These are phyloP conservation scores for Hylodesmum podocarpum DNA, from an alignment of 306 rosid species.

Conservation along the genomic window DNA sequence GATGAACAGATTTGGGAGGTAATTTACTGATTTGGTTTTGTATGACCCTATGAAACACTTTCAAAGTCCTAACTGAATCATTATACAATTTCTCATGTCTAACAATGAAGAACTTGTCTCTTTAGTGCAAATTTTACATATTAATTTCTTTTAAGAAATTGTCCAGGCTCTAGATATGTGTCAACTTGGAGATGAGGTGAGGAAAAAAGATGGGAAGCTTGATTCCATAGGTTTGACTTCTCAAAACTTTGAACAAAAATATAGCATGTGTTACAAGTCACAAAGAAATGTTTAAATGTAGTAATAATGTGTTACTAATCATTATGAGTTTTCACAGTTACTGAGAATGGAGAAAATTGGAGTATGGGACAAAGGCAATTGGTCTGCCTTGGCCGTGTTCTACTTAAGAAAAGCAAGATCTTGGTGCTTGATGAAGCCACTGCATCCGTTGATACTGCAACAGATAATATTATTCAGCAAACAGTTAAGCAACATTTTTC, in stretches of 20 bases:
- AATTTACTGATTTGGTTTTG: conserved; percentile 18
- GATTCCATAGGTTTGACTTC: conserved; percentile 60
- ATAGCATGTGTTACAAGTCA: neutral
- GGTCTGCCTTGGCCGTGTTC: conserved; percentile 77
- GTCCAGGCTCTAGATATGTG: conserved; percentile 73
- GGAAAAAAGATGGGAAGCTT: conserved; percentile 72
- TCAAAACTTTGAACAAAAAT: conserved; percentile 22
- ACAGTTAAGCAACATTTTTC: conserved; percentile 54
- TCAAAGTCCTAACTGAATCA: too few relatives aligned
- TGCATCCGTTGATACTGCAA: conserved; percentile 51
- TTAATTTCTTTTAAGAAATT: neutral
- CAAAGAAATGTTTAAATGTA: neutral
- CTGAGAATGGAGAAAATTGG: conserved; percentile 57
- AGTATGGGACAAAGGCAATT: conserved; percentile 68
- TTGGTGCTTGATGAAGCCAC: conserved; percentile 57
- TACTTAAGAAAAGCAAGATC: conserved; percentile 70
- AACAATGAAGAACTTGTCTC: conserved; percentile 1
- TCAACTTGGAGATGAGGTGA: conserved; percentile 86
- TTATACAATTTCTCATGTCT: too few relatives aligned
- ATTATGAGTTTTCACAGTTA: conserved; percentile 29
- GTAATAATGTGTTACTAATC: neutral
- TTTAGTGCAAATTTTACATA: neutral
- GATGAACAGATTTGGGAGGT: conserved; percentile 92
- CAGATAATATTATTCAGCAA: conserved; percentile 48
- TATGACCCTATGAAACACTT: conserved; percentile 14